A percentile compares a stretch with the other conserved stretches of the same genome.
These are phyloP conservation scores for Talaromyces sp. DNA, from an alignment of 2,329 filamentous ascomycete genomes.

Conservation along the genomic window DNA sequence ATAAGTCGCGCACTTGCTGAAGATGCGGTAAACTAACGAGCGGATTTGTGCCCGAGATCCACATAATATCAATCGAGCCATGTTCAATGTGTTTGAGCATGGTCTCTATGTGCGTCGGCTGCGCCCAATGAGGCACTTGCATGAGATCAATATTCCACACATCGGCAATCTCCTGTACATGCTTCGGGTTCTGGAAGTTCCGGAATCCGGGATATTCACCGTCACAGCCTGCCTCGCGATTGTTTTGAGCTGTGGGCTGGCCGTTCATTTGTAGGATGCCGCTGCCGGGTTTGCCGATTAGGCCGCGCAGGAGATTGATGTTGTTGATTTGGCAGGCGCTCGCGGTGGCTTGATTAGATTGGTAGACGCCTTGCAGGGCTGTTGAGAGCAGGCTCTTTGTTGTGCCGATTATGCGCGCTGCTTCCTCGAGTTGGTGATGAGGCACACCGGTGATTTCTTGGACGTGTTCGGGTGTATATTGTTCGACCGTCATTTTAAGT, in stretches of 20 bases:
- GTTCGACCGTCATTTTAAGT: constrained; percentile 27
- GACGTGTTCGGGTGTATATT: constrained; percentile 33
- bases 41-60: constrained; percentile 40
- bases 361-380: constrained; percentile 40
- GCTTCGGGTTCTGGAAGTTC: constrained; percentile 33
- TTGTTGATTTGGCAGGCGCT: constrained; percentile 42
- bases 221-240: constrained; percentile 39
- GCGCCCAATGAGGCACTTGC: constrained; percentile 38
- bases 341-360: constrained; percentile 41
- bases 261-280: constrained; percentile 42
- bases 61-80: constrained; percentile 37
- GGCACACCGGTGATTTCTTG: constrained; percentile 37
- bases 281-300: constrained; percentile 35
- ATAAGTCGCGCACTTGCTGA: constrained; percentile 26
- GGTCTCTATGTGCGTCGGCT: constrained; percentile 37
- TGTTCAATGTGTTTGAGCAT: constrained; percentile 36
- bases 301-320: constrained; percentile 38
- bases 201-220: constrained; percentile 40
- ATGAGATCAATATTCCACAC: constrained; percentile 37
- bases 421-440: constrained; percentile 26
- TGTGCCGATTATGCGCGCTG: constrained; percentile 34
- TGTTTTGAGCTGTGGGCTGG: constrained; percentile 41
- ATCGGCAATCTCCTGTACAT: constrained; percentile 37
- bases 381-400: constrained; percentile 34
- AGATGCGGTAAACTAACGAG: constrained; percentile 39